Conservation (phyloP, 164 flowering plant species). For the Magnolia sinica region DNA sequence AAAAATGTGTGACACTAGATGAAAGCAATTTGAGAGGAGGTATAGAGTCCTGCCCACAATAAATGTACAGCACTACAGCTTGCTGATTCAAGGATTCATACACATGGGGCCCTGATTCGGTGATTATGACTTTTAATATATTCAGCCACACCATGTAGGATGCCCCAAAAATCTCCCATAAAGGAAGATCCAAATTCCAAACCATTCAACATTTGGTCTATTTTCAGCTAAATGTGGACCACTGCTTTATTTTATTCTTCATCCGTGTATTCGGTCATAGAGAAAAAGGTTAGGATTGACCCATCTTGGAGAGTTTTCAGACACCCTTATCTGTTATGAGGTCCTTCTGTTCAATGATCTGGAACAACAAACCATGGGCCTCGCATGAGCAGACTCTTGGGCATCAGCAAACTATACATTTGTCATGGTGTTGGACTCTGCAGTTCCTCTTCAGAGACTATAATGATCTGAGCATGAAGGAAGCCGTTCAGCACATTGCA, state of each 20-base stretch:
- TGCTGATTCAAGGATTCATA: not conserved
- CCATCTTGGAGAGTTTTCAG: not conserved
- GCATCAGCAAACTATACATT: not conserved
- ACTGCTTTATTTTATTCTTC: not conserved
- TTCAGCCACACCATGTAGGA: not conserved
- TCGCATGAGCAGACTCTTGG: not conserved
- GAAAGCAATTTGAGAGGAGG: not conserved
- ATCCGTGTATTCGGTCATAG: not conserved
- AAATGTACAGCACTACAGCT: not conserved
- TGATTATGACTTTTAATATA: not conserved
- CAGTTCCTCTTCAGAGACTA: not conserved
- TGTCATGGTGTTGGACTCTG: not conserved
- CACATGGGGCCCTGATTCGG: not conserved
- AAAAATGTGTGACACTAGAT: slow-evolving; percentile 4
- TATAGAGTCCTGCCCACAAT: not conserved
- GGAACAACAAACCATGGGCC: not conserved
- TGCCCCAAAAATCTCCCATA: not conserved
- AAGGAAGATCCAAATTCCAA: not conserved
- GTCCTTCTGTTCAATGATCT: too few relatives aligned
- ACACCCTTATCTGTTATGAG: not conserved
- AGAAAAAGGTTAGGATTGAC: not conserved
- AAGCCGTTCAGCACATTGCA: too few relatives aligned
- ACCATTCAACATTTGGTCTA: not conserved
- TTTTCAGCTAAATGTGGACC: not conserved
- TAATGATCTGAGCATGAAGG: too few relatives aligned